Percentiles rank a stretch among this genome's conserved stretches.
Evolutionary conservation across 129 eudicot species (phyloP).

Genomic region (Chrysanthemum makinoi): DNA sequence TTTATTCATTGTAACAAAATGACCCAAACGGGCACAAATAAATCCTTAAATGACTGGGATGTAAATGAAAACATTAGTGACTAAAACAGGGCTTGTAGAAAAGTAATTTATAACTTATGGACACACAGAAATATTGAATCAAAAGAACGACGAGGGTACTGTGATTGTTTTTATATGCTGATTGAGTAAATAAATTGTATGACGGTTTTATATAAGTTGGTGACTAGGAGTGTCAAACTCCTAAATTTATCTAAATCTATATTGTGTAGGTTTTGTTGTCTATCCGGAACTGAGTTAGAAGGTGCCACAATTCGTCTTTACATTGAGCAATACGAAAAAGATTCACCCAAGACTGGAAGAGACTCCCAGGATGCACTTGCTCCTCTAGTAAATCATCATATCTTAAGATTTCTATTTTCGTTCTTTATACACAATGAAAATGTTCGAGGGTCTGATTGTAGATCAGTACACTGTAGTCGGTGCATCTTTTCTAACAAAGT

Average conservation of each 20-base stretch:
- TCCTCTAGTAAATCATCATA: conserved; percentile 54
- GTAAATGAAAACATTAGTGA: too few relatives aligned
- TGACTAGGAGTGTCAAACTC: not conserved
- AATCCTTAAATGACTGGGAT: too few relatives aligned
- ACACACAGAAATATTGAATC: not conserved
- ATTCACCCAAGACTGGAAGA: conserved; percentile 72
- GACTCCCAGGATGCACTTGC: conserved; percentile 87
- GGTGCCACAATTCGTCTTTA: conserved; percentile 91
- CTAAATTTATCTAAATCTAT: conserved; percentile 8
- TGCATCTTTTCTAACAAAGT: too few relatives aligned
- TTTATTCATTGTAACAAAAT: too few relatives aligned
- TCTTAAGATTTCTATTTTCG: not conserved
- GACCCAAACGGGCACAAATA: too few relatives aligned
- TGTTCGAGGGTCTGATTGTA: not conserved
- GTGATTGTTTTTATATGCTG: not conserved
- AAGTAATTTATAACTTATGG: too few relatives aligned
- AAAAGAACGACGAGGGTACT: not conserved
- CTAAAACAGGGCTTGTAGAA: too few relatives aligned
- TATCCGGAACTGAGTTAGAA: conserved; percentile 89
- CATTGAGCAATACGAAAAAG: conserved; percentile 85
- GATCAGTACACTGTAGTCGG: too few relatives aligned
- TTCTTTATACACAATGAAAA: not conserved
- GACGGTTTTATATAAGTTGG: too few relatives aligned
- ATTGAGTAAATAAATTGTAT: too few relatives aligned
- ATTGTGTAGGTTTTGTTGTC: conserved; percentile 72